Percentiles rank a stretch among this genome's conserved stretches.
Conservation (phyloP, 2,329 filamentous ascomycete species). For the Cladophialophora carrionii region DNA sequence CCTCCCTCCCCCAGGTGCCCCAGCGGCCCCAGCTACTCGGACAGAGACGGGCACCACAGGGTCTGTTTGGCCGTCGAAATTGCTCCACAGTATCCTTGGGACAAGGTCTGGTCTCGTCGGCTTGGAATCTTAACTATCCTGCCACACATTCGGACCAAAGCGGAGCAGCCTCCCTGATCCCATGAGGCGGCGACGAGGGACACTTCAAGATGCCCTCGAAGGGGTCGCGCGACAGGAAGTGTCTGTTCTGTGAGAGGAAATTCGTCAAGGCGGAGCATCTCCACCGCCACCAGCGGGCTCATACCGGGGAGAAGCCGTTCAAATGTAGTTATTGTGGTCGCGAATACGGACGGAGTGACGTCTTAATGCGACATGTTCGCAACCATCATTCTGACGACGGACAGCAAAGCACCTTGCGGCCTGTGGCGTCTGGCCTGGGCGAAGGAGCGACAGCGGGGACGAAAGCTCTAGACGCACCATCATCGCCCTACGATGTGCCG, state of each 20-base stretch:
- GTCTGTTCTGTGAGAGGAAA: conserved; percentile 19
- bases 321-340: conserved; percentile 96
- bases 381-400: conserved; percentile 16
- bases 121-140: not conserved
- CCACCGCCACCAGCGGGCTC: conserved; percentile 53
- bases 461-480: not conserved
- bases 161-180: not conserved
- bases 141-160: not conserved
- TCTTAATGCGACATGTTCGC: conserved; percentile 20
- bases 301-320: conserved; percentile 98
- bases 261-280: conserved; percentile 42
- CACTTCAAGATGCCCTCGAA: conserved; percentile 11
- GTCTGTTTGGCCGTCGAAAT: not conserved
- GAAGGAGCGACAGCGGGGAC: not conserved
- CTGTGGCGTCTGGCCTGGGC: not conserved
- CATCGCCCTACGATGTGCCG: not conserved
- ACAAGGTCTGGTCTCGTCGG: not conserved
- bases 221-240: conserved; percentile 18
- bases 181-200: not conserved
- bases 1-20: not conserved
- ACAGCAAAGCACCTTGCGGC: not conserved
- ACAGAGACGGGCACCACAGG: not conserved
- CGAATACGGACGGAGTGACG: conserved; percentile 44
- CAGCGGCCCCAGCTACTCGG: not conserved
- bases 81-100: not conserved